A percentile compares a stretch with the other conserved stretches of the same genome.
Evolutionary conservation across 1,284 basidiomycete genomes (phyloP).

Genomic region (Cerioporus squamosus): DNA sequence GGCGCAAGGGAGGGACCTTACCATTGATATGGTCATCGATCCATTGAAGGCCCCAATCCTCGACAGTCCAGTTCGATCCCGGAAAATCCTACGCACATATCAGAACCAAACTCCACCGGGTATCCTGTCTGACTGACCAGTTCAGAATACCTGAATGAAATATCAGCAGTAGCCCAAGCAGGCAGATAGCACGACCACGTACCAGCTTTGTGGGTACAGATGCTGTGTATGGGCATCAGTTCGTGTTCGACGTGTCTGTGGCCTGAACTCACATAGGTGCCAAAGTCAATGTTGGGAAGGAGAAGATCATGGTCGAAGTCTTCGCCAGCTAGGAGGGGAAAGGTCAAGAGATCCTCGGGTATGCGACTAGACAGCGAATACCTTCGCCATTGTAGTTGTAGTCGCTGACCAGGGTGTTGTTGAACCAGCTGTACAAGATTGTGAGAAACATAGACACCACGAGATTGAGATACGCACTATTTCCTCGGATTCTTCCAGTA

Average conservation of each 20-base stretch:
- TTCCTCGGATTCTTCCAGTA: conserved; percentile 47
- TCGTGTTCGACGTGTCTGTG: background rate
- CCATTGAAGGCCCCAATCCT: conserved; percentile 58
- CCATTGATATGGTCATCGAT: conserved; percentile 51
- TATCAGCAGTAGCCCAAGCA: background rate
- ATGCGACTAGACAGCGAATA: conserved; percentile 18
- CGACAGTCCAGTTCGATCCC: conserved; percentile 53
- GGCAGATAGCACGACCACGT: background rate
- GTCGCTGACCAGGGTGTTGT: conserved; percentile 49
- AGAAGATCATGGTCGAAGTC: conserved; percentile 55
- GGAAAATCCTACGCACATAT: conserved; percentile 43
- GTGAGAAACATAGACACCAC: background rate
- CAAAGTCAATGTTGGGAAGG: conserved; percentile 60
- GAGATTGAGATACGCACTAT: conserved; percentile 30
- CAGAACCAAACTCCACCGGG: too few relatives aligned
- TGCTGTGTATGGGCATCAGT: conserved; percentile 40
- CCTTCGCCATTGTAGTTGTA: conserved; percentile 63
- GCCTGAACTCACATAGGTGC: conserved; percentile 47
- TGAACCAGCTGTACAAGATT: conserved; percentile 39
- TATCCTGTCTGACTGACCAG: conserved; percentile 25
- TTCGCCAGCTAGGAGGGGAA: conserved; percentile 48
- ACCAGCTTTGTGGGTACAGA: conserved; percentile 59
- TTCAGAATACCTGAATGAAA: conserved; percentile 33
- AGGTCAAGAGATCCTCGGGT: too few relatives aligned
- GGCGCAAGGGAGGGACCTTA: conserved; percentile 21